Evolutionary conservation across 176 grass and related monocot species (phyloP), one percentile per base, ranked within the genome.

Genomic region (Typha latifolia): DNA sequence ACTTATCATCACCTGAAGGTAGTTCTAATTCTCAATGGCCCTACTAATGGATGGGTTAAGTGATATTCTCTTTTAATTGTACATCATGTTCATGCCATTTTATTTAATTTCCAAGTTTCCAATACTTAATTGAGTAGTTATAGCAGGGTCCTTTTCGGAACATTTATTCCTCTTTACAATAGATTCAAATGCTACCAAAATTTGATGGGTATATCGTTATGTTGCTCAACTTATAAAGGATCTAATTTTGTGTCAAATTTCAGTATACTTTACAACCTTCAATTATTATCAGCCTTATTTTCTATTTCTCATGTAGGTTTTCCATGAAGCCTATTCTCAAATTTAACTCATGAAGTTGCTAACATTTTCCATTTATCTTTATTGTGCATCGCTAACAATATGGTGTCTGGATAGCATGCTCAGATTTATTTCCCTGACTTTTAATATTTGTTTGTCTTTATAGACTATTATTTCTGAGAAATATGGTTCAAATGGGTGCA

Each of bases 1-100:
- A 93, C 94, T 31, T 99, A 93, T 83, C 89, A 99, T 72, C 81
- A 99, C 79, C 83, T 99, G 21, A 99, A 93, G 94, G 94, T 99
- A 77, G 37, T 37, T 4, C n/a, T 29, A 0, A 43, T 43, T 43
- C 37, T 43, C 5, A n/a, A 12, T 64, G 13, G 29, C 6, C 9
- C 47, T 79, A 61, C 29, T 76, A 81, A 64, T 26, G 68, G 48
- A 61, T 27, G 59, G 59, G 19, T 32, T 61, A 57, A 34, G 37
- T n/a, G 20, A 61, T 49, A 12, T 74, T 59, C 4, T 59, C 16
- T 19, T 59, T 2, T 59, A 19, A 59, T 21, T 59, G 16, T n/a
- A 55, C 5, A 59, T 43, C 37, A 43, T 43, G 37, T 43, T 10
- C 37, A 43, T 43, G 37, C 37, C 5, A 43, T 8, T 43, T 0